Evolutionary conservation across 2,329 filamentous ascomycete species (phyloP), one percentile per base, ranked within the genome.

Genomic region (Botrytis galanthina): DNA sequence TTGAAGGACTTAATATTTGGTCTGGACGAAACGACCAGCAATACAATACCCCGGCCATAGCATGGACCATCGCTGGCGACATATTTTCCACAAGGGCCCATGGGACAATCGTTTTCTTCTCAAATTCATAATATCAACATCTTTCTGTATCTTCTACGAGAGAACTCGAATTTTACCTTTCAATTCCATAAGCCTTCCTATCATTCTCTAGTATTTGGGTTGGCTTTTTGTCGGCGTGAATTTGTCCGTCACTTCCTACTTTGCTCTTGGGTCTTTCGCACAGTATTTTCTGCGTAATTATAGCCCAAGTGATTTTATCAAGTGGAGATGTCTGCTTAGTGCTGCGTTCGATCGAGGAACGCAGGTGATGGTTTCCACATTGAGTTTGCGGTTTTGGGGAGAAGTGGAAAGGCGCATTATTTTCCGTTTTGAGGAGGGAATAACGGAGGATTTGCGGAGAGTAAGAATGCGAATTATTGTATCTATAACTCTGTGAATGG

Each of bases 271-370:
- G 91, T 86, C 88, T 76, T 76, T 90, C 60, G 93, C 92, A 83
- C 92, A 93, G 82, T 91, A 86, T 78, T 90, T 85, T 77, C 87
- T 93, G 79, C 87, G 88, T 79, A 91, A 20, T 84, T 80, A 79
- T 69, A 77, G 78, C n/a, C 39, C 48, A 2, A 5, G 89, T 48
- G 93, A 91, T 90, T 93, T 92, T 90, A 84, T 92, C 82, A 89
- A 91, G 81, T 93, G 92, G 84, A 93, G 93, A 83, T 93, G 93
- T 80, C 86, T 93, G 78, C 88, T 90, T 0, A 92, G 90, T n/a
- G 91, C 91, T 0, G 91, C 89, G 0, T 83, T 94, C 48, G 92
- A 93, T 81, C 88, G 88, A 70, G 92, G 91, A 20, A 85, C 93
- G 14, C 88, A 90, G 26, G 81, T 93, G 26, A 87, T 87, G 48